Evolutionary conservation across 2,329 filamentous ascomycete genomes (phyloP), one percentile per base, ranked within the genome.

Genomic region (Paecilomyces niveus): DNA sequence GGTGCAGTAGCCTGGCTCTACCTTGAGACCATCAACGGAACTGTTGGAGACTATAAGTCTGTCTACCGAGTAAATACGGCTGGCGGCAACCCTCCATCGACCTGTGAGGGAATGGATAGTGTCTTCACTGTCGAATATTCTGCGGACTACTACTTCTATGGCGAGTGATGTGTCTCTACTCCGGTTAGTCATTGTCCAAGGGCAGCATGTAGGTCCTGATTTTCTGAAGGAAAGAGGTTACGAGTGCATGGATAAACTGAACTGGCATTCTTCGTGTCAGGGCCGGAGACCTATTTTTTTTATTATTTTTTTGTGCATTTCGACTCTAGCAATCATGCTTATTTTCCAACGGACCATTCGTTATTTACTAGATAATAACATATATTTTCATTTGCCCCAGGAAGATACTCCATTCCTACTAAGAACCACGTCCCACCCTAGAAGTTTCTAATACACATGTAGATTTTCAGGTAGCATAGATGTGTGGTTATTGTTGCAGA

Each of bases 51-150:
- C 52, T 84, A 90, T 64, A 83, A 86, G 71, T 85, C 91, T 71
- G 87, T 96, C 24, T 97, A 93, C 76, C 84, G 93, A 11, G 77
- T 97, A 52, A 83, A 89, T 67, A 97, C 93, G 10, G 91, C 88
- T 0, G 92, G 92, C 26, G 93, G 93, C 10, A 84, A 82, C 53
- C 76, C 91, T 1, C 92, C 92, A 0, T 78, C 83, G 26, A 89
- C 85, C 0, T 97, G 93, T 71, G 72, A 82, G 33, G 89, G 85
- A 10, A 80, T 85, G 79, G 72, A 80, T 0, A 78, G 81, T 10
- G 69, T 74, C 0, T 92, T 97, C 64, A 78, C 87, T 61, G 84
- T 96, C 13, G 80, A 92, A 68, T 97, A 97, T 75, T 81, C 89
- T 32, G 86, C 92, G 50, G 84, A 92, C 82, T 97, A 90, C 66